Conservation (phyloP, 2,329 filamentous ascomycete species). For the Cadophora sp. region DNA sequence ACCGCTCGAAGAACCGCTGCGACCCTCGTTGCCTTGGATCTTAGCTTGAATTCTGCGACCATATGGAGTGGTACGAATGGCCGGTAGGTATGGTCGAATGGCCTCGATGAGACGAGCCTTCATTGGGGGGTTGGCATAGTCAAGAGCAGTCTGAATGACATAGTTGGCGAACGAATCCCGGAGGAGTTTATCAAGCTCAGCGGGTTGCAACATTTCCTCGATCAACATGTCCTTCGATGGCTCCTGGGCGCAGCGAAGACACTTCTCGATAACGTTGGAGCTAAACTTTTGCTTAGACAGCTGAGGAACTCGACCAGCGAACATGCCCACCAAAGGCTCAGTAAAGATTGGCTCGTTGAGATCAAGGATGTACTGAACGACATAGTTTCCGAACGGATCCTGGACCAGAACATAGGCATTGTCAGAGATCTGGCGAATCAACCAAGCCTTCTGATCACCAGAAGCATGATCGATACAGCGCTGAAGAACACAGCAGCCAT, state of each 20-base stretch:
- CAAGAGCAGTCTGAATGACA: slow-evolving; percentile 94
- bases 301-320: slow-evolving; percentile 73
- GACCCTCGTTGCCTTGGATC: slow-evolving; percentile 67
- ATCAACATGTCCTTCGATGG: slow-evolving; percentile 82
- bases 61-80: slow-evolving; percentile 89
- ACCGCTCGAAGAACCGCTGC: slow-evolving; percentile 41
- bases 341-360: slow-evolving; percentile 88
- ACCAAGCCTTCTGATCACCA: slow-evolving; percentile 83
- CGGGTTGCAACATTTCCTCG: slow-evolving; percentile 77
- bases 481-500: slow-evolving; percentile 97
- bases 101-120: slow-evolving; percentile 80
- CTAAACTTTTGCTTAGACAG: slow-evolving; percentile 97
- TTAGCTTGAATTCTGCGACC: slow-evolving; percentile 93
- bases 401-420: slow-evolving; percentile 91
- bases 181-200: slow-evolving; percentile 86
- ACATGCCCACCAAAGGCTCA: slow-evolving; percentile 83
- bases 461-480: slow-evolving; percentile 98
- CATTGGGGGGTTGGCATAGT: slow-evolving; percentile 77
- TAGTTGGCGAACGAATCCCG: slow-evolving; percentile 97
- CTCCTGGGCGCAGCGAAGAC: slow-evolving; percentile 80
- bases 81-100: slow-evolving; percentile 83
- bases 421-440: slow-evolving; percentile 86
- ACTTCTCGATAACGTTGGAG: slow-evolving; percentile 98
- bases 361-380: slow-evolving; percentile 98
- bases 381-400: slow-evolving; percentile 98